Evolutionary conservation across 2,329 filamentous ascomycete species (phyloP).

Genomic region (Botrytis aclada): DNA sequence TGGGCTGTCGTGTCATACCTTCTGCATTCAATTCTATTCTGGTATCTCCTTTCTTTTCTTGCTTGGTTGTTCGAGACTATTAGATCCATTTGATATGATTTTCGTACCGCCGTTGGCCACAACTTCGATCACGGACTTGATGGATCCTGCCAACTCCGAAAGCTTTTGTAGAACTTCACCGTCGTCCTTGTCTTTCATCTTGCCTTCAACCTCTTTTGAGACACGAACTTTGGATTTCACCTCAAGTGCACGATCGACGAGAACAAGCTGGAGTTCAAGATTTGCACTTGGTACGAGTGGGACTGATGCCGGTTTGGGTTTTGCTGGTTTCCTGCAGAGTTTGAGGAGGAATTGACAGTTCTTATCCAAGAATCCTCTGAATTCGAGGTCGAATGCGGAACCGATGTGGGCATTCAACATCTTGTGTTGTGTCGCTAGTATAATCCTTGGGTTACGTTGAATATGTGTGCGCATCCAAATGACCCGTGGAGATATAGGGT

Average conservation of each 20-base stretch:
- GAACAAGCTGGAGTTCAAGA: not conserved
- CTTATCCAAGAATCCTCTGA: not conserved
- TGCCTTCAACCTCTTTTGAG: not conserved
- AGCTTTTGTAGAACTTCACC: not conserved
- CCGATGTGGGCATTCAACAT: not conserved
- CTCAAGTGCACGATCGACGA: not conserved
- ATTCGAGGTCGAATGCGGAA: not conserved
- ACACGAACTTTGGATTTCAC: not conserved
- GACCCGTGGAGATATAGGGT: not conserved
- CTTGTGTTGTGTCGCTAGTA: fast-evolving
- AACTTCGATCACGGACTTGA: not conserved
- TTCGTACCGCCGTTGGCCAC: not conserved
- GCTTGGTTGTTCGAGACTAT: not conserved
- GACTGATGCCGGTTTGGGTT: not conserved
- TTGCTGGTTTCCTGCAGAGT: not conserved
- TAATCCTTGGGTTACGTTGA: fast-evolving
- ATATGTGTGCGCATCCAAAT: fast-evolving
- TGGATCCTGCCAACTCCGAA: not conserved
- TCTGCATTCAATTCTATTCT: not conserved
- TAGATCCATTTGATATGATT: not conserved
- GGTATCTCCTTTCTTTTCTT: not conserved
- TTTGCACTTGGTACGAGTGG: not conserved
- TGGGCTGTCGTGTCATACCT: not conserved
- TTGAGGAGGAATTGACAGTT: not conserved
- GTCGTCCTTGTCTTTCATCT: not conserved